Evolutionary conservation across 192 early-diverging fungal species (phyloP), one percentile per base, ranked within the genome.

Genomic region (Helicostylum pulchrum): DNA sequence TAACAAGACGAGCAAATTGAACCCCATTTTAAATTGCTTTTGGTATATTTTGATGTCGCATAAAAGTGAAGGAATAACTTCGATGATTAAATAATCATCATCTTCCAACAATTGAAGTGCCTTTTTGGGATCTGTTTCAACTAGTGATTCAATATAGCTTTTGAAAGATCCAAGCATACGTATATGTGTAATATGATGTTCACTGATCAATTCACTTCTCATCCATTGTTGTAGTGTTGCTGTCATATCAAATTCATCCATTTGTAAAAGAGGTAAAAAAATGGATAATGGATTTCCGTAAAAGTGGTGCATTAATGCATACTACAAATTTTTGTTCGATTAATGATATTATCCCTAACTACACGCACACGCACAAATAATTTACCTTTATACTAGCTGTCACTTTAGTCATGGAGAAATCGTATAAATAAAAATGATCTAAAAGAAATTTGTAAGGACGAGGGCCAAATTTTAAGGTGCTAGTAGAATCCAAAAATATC

Each of bases 251-350:
- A 34, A 4, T 23, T 43, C 7, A 46, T 48, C 43, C 34, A 11
- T 31, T 9, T 15, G 47, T 36, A 62, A 44, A 11, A 66, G 36
- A 20, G 46, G 26, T 14, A 70, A 61, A 32, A 76, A 72, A 11
- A 60, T 59, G 66, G 88, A 91, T 51, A 95, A 83, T 2, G 94
- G 92, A 67, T 93, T 93, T 0, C 86, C 80, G 62, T 90, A 95
- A 64, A 83, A 97, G 67, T 92, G 87, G 64, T 92, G 88, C 92
- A 94, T 93, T 14, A 88, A 67, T 0, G 90, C 84, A 71, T 90
- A 95, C 84, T 95, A 74, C 26, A 19, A 48, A 19, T 12, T 48
- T 5, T 19, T 48, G 26, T 26, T 26, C 2, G 26, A 26, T 26
- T 26, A 26, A 26, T 2, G 10, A 43, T 31, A 51, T n/a, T 17